phyloP scores from a whole-genome alignment of 805 yeast species.

The Zygoascus biomembranicola region DNA sequence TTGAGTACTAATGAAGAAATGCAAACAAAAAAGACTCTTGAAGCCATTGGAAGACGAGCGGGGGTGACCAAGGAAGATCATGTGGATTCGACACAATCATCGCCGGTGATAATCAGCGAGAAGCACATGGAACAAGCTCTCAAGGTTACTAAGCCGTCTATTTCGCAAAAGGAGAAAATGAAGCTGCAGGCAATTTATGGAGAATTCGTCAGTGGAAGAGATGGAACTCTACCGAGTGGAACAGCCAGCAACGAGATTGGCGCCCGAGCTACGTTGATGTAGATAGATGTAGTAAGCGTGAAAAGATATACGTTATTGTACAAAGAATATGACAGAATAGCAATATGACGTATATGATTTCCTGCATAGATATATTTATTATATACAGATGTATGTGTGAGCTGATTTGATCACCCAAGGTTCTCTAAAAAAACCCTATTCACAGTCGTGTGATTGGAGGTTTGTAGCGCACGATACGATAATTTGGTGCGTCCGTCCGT shows the following conservation, averaged over 20 bases:
- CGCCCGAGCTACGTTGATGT: constrained; percentile 77
- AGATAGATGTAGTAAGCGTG: constrained; percentile 13
- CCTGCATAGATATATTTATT: not conserved
- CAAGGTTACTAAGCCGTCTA: constrained; percentile 79
- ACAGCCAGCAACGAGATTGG: constrained; percentile 73
- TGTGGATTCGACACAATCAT: not conserved
- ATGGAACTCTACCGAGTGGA: constrained; percentile 86
- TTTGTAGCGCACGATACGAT: too few species aligned
- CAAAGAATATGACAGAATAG: not conserved
- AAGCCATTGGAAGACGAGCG: constrained; percentile 2
- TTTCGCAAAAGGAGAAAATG: constrained; percentile 59
- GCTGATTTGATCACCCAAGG: too few species aligned
- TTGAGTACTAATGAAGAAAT: not conserved
- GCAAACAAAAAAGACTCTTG: constrained; percentile 13
- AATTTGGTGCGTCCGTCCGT: too few species aligned
- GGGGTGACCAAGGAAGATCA: constrained; percentile 3
- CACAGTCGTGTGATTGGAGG: too few species aligned
- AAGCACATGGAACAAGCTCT: constrained; percentile 56
- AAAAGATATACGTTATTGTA: not conserved
- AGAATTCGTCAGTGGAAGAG: constrained; percentile 67
- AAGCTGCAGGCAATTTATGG: constrained; percentile 59
- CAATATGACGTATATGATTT: not conserved
- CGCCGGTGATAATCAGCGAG: constrained; percentile 36
- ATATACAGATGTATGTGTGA: not conserved
- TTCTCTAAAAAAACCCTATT: too few species aligned